Evolutionary conservation across 371 early-diverging fungal species (phyloP).

Genomic region (Mortierella sp.): DNA sequence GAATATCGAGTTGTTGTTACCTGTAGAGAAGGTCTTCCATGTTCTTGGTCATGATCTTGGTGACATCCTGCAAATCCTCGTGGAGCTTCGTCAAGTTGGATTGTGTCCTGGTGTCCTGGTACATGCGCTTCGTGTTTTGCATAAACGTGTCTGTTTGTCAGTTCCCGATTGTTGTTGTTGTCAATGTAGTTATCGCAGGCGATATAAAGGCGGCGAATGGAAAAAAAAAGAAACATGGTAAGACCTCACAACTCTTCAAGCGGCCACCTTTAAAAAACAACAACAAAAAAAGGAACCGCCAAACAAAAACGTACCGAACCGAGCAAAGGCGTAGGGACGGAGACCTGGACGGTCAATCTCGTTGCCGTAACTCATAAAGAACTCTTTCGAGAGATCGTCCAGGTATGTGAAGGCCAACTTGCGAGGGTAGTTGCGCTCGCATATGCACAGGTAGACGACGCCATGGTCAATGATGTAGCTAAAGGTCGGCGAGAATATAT

Average conservation of each 20-base stretch:
- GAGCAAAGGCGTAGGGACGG: conserved; percentile 97
- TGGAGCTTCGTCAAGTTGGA: conserved; percentile 93
- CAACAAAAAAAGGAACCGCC: background rate
- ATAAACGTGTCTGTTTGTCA: conserved; percentile 88
- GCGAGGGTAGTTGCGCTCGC: conserved; percentile 95
- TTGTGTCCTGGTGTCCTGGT: conserved; percentile 95
- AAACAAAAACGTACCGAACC: conserved; percentile 79
- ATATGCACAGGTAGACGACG: conserved; percentile 94
- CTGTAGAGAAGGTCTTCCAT: conserved; percentile 97
- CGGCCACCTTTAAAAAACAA: no score
- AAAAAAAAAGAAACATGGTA: background rate
- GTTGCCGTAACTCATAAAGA: conserved; percentile 90
- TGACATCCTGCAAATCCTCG: conserved; percentile 96
- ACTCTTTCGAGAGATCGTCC: conserved; percentile 95
- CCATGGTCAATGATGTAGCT: conserved; percentile 96
- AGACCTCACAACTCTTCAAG: background rate
- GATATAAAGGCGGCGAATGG: background rate
- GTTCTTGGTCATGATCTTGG: conserved; percentile 97
- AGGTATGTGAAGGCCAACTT: conserved; percentile 96
- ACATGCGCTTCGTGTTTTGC: conserved; percentile 95
- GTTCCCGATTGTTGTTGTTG: background rate
- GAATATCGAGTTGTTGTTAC: conserved; percentile 80
- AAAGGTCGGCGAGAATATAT: background rate
- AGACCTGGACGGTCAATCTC: conserved; percentile 89
- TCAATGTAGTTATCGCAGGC: background rate